phyloP scores from a whole-genome alignment of 1,139 yeast genomes.

The Diutina scorzettiae region DNA sequence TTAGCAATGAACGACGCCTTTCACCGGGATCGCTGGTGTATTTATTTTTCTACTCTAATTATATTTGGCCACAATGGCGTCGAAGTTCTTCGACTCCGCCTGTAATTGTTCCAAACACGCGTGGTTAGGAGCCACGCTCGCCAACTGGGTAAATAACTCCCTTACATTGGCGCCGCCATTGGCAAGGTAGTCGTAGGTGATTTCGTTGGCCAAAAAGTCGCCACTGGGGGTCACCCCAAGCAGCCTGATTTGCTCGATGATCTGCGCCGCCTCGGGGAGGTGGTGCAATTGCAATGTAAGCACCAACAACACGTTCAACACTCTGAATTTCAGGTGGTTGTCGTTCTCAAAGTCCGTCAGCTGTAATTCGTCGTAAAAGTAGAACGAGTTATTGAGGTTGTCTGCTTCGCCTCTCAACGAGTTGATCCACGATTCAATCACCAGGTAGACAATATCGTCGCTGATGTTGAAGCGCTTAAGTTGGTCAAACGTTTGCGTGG shows the following conservation, averaged over 20 bases:
- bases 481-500: conserved; percentile 21
- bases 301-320: conserved; percentile 27
- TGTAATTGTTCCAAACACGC: conserved; percentile 37
- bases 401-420: conserved; percentile 45
- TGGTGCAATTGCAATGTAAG: conserved; percentile 35
- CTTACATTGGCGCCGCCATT: conserved; percentile 32
- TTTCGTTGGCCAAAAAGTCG: conserved; percentile 47
- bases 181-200: conserved; percentile 38
- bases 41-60: conserved; percentile 8
- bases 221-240: conserved; percentile 24
- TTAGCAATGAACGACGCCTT: no score
- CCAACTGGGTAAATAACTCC: conserved; percentile 29
- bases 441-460: conserved; percentile 56
- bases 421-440: conserved; percentile 57
- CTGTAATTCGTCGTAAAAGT: conserved; percentile 63
- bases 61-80: conserved; percentile 46
- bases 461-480: conserved; percentile 28
- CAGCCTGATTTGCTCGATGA: conserved; percentile 29
- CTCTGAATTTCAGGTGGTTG: conserved; percentile 22
- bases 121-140: conserved; percentile 34
- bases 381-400: conserved; percentile 48
- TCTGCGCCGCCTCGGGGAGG: conserved; percentile 34
- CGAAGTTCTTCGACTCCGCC: conserved; percentile 43
- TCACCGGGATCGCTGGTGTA: no score
- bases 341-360: conserved; percentile 33